phyloP scores from a whole-genome alignment of 495 filamentous ascomycete genomes.

The Parmelia sp. region DNA sequence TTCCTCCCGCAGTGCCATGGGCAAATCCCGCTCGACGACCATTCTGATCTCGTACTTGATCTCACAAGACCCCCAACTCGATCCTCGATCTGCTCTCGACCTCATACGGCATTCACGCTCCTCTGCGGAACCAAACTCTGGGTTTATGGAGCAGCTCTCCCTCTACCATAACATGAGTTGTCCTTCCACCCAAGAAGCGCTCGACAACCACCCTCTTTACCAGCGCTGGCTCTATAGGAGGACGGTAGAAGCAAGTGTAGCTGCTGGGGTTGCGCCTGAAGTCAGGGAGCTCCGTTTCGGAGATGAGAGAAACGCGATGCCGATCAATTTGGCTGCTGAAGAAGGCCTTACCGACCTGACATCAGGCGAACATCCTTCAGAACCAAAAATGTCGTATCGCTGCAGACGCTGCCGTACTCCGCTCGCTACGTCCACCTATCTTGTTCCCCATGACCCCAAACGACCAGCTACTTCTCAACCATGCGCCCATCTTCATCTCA shows the following conservation, averaged over 20 bases:
- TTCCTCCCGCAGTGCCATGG: slow-evolving; percentile 72
- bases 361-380: neutral
- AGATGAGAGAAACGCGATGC: slow-evolving; percentile 56
- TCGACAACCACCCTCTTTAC: slow-evolving; percentile 66
- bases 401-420: slow-evolving; percentile 38
- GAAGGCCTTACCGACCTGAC: neutral
- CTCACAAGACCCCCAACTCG: slow-evolving; percentile 35
- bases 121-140: slow-evolving; percentile 76
- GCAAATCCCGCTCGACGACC: slow-evolving; percentile 85
- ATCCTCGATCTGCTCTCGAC: slow-evolving; percentile 52
- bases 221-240: slow-evolving; percentile 82
- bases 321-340: slow-evolving; percentile 5
- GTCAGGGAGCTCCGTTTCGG: slow-evolving; percentile 72
- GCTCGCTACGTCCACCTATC: slow-evolving; percentile 57
- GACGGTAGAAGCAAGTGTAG: slow-evolving; percentile 67
- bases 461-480: slow-evolving; percentile 14
- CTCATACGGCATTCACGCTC: slow-evolving; percentile 59
- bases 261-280: slow-evolving; percentile 64
- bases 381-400: slow-evolving; percentile 12
- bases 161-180: slow-evolving; percentile 82
- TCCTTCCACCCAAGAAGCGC: slow-evolving; percentile 45
- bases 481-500: slow-evolving; percentile 83
- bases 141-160: slow-evolving; percentile 81
- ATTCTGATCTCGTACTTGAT: slow-evolving; percentile 82
- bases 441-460: slow-evolving; percentile 47